Conservation (phyloP, 2,329 filamentous ascomycete species). For the Waltergamsia citrina region DNA sequence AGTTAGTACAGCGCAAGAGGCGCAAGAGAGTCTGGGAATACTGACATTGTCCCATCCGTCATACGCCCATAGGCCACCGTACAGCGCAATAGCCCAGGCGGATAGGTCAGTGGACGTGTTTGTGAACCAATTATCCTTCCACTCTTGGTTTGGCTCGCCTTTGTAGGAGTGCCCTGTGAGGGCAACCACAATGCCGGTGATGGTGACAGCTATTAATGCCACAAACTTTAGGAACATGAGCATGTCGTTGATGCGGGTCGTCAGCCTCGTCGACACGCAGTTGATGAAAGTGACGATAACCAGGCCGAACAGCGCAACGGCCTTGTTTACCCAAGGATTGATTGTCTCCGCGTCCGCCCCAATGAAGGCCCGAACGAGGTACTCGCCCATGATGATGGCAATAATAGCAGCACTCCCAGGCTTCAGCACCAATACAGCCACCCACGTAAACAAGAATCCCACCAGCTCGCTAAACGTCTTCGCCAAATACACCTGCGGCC, state of each 20-base stretch:
- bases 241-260: conserved; percentile 77
- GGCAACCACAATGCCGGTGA: conserved; percentile 84
- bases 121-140: conserved; percentile 89
- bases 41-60: conserved; percentile 97
- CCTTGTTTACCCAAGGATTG: conserved; percentile 84
- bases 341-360: conserved; percentile 77
- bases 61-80: conserved; percentile 94
- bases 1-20: conserved; percentile 13
- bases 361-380: conserved; percentile 79
- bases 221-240: conserved; percentile 98
- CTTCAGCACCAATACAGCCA: conserved; percentile 86
- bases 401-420: conserved; percentile 91
- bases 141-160: conserved; percentile 68
- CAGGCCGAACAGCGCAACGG: conserved; percentile 70
- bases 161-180: conserved; percentile 72
- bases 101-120: conserved; percentile 72
- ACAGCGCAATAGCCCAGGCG: conserved; percentile 87
- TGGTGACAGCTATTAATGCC: conserved; percentile 74
- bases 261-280: conserved; percentile 81
- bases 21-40: conserved; percentile 8
- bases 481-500: conserved; percentile 84
- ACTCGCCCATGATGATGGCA: conserved; percentile 96
- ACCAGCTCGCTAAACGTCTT: conserved; percentile 94
- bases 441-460: conserved; percentile 95
- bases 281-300: conserved; percentile 74